phyloP scores from a whole-genome alignment of 1,139 yeast genomes.

The Barnettozyma hawaiiensis region DNA sequence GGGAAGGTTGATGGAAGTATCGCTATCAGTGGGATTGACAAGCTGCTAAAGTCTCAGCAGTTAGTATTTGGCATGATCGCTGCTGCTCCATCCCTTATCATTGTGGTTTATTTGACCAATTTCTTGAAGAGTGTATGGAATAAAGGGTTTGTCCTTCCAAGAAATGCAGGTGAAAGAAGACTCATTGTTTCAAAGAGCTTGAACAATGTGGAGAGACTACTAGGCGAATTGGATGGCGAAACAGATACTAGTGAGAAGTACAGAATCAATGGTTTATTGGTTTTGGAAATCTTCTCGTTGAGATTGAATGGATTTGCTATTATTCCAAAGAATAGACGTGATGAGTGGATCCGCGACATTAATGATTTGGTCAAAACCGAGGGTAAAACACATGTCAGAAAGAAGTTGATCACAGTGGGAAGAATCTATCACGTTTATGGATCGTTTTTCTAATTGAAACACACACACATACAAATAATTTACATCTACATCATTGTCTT shows the following conservation, averaged over 20 bases:
- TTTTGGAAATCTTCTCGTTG: conserved; percentile 53
- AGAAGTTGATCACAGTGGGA: conserved; percentile 40
- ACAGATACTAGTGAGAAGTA: conserved; percentile 21
- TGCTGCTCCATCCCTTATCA: conserved; percentile 69
- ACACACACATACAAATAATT: no score
- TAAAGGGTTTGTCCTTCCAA: conserved; percentile 33
- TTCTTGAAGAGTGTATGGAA: conserved; percentile 25
- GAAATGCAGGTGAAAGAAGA: conserved; percentile 20
- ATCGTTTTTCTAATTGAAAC: conserved; percentile 6
- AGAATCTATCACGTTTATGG: conserved; percentile 35
- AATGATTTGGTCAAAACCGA: conserved; percentile 40
- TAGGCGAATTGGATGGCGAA: conserved; percentile 25
- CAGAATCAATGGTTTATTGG: conserved; percentile 40
- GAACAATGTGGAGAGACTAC: conserved; percentile 53
- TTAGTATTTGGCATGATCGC: conserved; percentile 89
- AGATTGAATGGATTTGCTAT: conserved; percentile 42
- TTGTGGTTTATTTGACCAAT: conserved; percentile 42
- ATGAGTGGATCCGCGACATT: conserved; percentile 52
- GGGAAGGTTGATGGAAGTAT: conserved; percentile 92
- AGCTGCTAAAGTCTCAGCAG: conserved; percentile 83
- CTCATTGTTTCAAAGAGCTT: conserved; percentile 45
- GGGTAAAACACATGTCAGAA: conserved; percentile 23
- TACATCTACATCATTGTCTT: no score
- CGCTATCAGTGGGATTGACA: conserved; percentile 87
- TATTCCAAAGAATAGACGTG: conserved; percentile 41